Conservation (phyloP, 2,329 filamentous ascomycete species). For the Pseudopyricularia javanii region DNA sequence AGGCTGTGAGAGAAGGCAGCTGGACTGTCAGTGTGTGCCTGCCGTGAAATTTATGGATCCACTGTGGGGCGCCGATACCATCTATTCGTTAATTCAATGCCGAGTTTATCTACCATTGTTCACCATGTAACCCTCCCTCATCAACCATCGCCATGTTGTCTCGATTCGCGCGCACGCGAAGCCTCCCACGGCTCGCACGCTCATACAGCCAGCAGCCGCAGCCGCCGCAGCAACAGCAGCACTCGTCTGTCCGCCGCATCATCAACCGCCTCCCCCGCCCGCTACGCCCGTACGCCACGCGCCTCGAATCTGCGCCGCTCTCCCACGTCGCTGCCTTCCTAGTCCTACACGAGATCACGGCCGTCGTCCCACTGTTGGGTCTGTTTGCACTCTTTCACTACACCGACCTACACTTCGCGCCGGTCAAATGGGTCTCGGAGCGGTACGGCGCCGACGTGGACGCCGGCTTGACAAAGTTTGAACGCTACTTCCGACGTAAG, state of each 20-base stretch:
- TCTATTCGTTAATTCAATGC: too few species aligned
- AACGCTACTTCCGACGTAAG: constrained; percentile 64
- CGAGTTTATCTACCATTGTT: too few species aligned
- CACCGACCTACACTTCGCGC: constrained; percentile 45
- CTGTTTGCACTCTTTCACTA: constrained; percentile 73
- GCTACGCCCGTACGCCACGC: constrained; percentile 55
- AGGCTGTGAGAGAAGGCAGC: background rate
- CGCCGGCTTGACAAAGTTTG: constrained; percentile 61
- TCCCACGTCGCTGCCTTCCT: constrained; percentile 80
- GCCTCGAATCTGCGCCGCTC: constrained; percentile 63
- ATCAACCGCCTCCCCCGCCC: constrained; percentile 48
- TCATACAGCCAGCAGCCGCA: background rate
- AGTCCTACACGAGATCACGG: constrained; percentile 83
- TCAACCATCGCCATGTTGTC: background rate
- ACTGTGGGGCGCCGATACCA: background rate
- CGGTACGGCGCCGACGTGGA: constrained; percentile 39
- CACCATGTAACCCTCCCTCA: background rate
- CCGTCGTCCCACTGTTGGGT: constrained; percentile 64
- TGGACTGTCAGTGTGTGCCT: background rate
- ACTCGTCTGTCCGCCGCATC: constrained; percentile 23
- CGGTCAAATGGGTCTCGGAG: constrained; percentile 37
- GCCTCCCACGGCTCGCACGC: background rate
- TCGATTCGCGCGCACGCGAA: background rate
- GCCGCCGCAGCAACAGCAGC: constrained; percentile 11
- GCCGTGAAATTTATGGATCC: too few species aligned